Conservation (phyloP, 2,329 filamentous ascomycete species). For the Sarocladium brachiariae region DNA sequence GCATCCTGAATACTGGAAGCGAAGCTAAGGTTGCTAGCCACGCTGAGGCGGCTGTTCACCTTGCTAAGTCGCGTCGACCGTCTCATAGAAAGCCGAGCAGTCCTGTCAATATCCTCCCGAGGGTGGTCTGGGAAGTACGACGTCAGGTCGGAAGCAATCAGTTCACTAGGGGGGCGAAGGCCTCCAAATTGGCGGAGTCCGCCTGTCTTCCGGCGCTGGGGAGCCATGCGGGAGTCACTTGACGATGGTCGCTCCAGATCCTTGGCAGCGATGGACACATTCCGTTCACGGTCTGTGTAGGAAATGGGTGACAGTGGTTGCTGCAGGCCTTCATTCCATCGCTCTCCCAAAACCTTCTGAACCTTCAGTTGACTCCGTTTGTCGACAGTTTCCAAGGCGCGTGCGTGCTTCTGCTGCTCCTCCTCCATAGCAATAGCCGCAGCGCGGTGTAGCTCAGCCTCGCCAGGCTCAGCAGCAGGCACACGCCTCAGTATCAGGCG, state of each 20-base stretch:
- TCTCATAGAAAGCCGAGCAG: slow-evolving; percentile 85
- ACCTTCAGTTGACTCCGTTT: slow-evolving; percentile 80
- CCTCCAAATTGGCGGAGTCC: slow-evolving; percentile 80
- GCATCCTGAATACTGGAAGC: slow-evolving; percentile 89
- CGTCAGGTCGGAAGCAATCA: slow-evolving; percentile 92
- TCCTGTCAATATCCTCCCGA: slow-evolving; percentile 90
- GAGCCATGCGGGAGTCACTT: slow-evolving; percentile 33
- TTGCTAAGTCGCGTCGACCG: slow-evolving; percentile 86
- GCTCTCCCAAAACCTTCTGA: slow-evolving; percentile 82
- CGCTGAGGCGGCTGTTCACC: slow-evolving; percentile 86
- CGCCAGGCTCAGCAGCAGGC: slow-evolving; percentile 83
- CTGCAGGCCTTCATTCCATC: slow-evolving; percentile 70
- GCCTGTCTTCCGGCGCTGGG: slow-evolving; percentile 37
- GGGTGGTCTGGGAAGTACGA: slow-evolving; percentile 97
- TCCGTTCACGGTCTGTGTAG: slow-evolving; percentile 61
- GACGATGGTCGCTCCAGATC: slow-evolving; percentile 52
- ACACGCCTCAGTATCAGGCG: slow-evolving; percentile 87
- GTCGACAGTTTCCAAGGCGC: slow-evolving; percentile 57
- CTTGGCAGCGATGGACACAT: slow-evolving; percentile 52
- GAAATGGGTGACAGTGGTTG: slow-evolving; percentile 82
- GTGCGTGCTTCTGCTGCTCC: slow-evolving; percentile 63
- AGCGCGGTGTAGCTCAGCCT: slow-evolving; percentile 78
- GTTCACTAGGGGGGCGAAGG: slow-evolving; percentile 85
- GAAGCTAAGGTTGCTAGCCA: slow-evolving; percentile 88
- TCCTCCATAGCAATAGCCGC: slow-evolving; percentile 88